Percentiles rank a stretch among this genome's conserved stretches.
Conservation (phyloP, 2,329 filamentous ascomycete species). For the Stachybotrys chartarum region DNA sequence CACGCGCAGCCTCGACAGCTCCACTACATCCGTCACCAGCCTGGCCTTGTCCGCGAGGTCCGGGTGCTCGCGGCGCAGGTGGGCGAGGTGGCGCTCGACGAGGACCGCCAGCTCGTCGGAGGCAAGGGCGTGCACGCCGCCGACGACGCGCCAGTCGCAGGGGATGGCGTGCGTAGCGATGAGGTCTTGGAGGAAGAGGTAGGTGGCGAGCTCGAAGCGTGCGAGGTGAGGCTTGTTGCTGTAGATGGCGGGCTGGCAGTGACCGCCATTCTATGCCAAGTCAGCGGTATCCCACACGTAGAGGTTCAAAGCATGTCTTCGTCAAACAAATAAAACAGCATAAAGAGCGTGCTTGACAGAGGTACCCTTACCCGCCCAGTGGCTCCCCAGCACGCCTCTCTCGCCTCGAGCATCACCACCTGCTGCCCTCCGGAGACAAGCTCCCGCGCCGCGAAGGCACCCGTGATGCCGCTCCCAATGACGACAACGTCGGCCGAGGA, state of each 20-base stretch:
- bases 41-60: constrained; percentile 44
- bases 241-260: constrained; percentile 70
- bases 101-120: constrained; percentile 45
- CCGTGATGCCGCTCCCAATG: constrained; percentile 70
- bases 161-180: constrained; percentile 50
- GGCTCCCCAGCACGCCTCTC: constrained; percentile 77
- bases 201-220: constrained; percentile 67
- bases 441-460: constrained; percentile 62
- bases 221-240: constrained; percentile 51
- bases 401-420: constrained; percentile 69
- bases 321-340: not conserved
- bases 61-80: constrained; percentile 43
- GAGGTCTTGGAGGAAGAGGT: constrained; percentile 49
- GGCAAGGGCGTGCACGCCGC: constrained; percentile 59
- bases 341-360: constrained; percentile 8
- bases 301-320: not conserved
- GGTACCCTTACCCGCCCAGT: constrained; percentile 59
- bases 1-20: constrained; percentile 46
- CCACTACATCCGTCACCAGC: constrained; percentile 28
- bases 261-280: constrained; percentile 52
- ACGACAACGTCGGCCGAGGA: constrained; percentile 59
- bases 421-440: constrained; percentile 43
- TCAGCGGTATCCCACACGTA: no score
- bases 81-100: constrained; percentile 41
- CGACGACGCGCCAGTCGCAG: constrained; percentile 62